Conservation (phyloP, 2,329 filamentous ascomycete species). For the Drechslerella dactyloides region DNA sequence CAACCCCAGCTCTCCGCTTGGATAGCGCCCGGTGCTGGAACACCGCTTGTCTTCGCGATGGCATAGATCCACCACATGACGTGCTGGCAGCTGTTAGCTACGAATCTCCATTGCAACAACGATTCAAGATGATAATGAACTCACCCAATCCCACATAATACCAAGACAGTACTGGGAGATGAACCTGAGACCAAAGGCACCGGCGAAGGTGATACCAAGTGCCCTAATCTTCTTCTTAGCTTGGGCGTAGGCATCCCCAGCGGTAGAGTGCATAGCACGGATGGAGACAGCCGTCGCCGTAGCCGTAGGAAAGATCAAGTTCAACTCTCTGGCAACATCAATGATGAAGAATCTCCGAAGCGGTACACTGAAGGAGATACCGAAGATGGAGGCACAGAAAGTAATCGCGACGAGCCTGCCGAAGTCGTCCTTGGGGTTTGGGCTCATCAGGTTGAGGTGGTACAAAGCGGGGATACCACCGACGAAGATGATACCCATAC, state of each 20-base stretch:
- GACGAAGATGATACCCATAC: constrained; percentile 66
- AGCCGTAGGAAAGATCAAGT: constrained; percentile 67
- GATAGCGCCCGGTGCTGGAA: constrained; percentile 35
- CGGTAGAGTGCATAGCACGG: constrained; percentile 66
- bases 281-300: constrained; percentile 69
- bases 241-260: constrained; percentile 57
- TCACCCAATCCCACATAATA: constrained; percentile 66
- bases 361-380: constrained; percentile 57
- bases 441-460: constrained; percentile 63
- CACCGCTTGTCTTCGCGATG: constrained; percentile 31
- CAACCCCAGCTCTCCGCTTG: constrained; percentile 59
- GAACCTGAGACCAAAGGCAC: constrained; percentile 64
- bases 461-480: constrained; percentile 69
- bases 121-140: neutral
- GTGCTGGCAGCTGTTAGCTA: constrained; percentile 6
- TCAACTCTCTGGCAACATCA: constrained; percentile 67
- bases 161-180: constrained; percentile 67
- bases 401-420: constrained; percentile 67
- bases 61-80: constrained; percentile 49
- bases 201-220: constrained; percentile 62
- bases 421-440: constrained; percentile 65
- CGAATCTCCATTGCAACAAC: neutral
- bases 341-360: constrained; percentile 74
- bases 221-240: constrained; percentile 67
- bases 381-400: constrained; percentile 70